Evolutionary conservation across 2,329 filamentous ascomycete genomes (phyloP).

Genomic region (Sphaerostilbella broomeana): DNA sequence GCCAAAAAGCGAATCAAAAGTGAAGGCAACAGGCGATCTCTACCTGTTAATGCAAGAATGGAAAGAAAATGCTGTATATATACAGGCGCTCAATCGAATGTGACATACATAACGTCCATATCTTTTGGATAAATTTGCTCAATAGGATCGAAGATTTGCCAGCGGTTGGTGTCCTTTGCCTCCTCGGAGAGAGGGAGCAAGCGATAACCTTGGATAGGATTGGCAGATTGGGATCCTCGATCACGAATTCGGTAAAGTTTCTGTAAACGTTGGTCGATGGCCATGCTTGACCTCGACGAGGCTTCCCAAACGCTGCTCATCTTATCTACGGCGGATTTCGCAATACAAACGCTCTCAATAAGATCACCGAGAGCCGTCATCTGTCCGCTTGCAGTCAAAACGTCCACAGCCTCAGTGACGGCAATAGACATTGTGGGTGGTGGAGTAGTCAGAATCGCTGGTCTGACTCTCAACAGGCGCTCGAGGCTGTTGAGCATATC

Average conservation of each 20-base stretch:
- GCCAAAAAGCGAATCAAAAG: not conserved
- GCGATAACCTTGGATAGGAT: slow-evolving; percentile 25
- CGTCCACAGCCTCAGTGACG: slow-evolving; percentile 58
- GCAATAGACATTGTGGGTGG: slow-evolving; percentile 58
- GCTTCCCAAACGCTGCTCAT: slow-evolving; percentile 55
- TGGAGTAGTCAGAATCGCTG: slow-evolving; percentile 35
- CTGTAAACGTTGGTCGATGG: slow-evolving; percentile 36
- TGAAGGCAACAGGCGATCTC: not conserved
- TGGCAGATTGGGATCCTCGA: slow-evolving; percentile 22
- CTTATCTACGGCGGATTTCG: slow-evolving; percentile 48
- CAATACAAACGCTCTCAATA: slow-evolving; percentile 48
- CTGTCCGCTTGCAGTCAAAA: slow-evolving; percentile 54
- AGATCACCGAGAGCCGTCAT: slow-evolving; percentile 44
- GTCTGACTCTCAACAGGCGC: slow-evolving; percentile 27
- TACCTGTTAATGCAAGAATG: not conserved
- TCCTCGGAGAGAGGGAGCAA: slow-evolving; percentile 24
- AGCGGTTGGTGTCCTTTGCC: slow-evolving; percentile 23
- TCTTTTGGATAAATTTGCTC: slow-evolving; percentile 30
- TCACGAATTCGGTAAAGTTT: slow-evolving; percentile 29
- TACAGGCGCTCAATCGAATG: slow-evolving; percentile 17
- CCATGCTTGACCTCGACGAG: slow-evolving; percentile 42
- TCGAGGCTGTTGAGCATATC: slow-evolving; percentile 39
- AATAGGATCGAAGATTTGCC: slow-evolving; percentile 32
- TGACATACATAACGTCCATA: slow-evolving; percentile 33
- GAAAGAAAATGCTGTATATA: not conserved